These are phyloP conservation scores for Fomitopsis pulvina DNA, from an alignment of 768 basidiomycete species.

Conservation along the genomic window DNA sequence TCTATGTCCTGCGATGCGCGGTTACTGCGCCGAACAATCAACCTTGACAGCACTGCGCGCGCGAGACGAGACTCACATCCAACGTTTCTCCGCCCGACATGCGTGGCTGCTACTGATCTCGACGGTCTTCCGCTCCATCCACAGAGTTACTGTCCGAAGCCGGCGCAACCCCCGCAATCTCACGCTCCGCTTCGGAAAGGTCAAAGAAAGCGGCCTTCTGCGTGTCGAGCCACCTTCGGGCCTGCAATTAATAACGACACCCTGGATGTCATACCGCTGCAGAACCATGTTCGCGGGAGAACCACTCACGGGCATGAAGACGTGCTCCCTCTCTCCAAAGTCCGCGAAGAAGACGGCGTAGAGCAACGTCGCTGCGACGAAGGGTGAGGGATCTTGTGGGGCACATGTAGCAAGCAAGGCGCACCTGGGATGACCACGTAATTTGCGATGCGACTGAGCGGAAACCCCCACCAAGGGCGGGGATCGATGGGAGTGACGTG, in stretches of 20 bases:
- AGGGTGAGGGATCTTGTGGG: neutral
- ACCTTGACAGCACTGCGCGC: neutral
- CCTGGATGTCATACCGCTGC: neutral
- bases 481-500: slow-evolving; percentile 3
- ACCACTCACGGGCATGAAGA: slow-evolving; percentile 55
- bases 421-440: slow-evolving; percentile 52
- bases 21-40: no score
- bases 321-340: slow-evolving; percentile 66
- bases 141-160: neutral
- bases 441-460: slow-evolving; percentile 41
- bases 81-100: neutral
- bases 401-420: slow-evolving; percentile 9
- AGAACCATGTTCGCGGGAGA: neutral
- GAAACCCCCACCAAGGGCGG: slow-evolving; percentile 18
- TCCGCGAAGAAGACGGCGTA: slow-evolving; percentile 61
- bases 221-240: slow-evolving; percentile 49
- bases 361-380: slow-evolving; percentile 37
- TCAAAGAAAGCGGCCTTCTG: slow-evolving; percentile 49
- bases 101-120: neutral
- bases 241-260: slow-evolving; percentile 26
- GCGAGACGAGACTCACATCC: neutral
- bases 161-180: slow-evolving; percentile 20
- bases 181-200: slow-evolving; percentile 52
- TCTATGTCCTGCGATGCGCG: no score
- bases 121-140: neutral